phyloP scores from a whole-genome alignment of 106 monocot species.

The Phalaenopsis aphrodite region DNA sequence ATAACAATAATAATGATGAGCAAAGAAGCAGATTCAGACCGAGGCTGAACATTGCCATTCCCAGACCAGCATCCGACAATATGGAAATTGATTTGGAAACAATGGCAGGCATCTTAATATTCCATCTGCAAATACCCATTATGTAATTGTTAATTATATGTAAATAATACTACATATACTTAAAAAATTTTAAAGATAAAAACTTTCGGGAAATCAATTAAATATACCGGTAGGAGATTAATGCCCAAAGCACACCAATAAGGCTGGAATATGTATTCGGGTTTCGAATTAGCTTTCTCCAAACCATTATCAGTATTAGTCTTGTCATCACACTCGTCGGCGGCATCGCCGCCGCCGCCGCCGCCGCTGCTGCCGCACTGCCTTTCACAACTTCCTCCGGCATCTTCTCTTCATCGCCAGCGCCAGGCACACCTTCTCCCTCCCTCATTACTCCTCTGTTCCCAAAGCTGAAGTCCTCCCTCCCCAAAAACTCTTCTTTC shows the following conservation, averaged over 20 bases:
- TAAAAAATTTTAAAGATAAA: not conserved
- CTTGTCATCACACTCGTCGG: slow-evolving; percentile 96
- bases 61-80: slow-evolving; percentile 90
- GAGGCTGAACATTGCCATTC: slow-evolving; percentile 99
- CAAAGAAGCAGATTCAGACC: slow-evolving; percentile 32
- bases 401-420: slow-evolving; percentile 28
- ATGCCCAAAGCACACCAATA: slow-evolving; percentile 76
- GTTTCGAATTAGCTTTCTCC: slow-evolving; percentile 94
- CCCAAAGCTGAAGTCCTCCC: slow-evolving; percentile 52
- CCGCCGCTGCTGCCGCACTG: slow-evolving; percentile 11
- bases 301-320: slow-evolving; percentile 92
- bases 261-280: slow-evolving; percentile 97
- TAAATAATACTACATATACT: not conserved
- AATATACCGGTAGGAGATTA: slow-evolving; percentile 69
- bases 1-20: not conserved
- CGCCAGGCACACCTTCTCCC: not conserved
- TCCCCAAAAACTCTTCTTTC: slow-evolving; percentile 33
- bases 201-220: not conserved
- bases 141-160: no score
- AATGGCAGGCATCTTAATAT: slow-evolving; percentile 83
- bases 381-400: slow-evolving; percentile 11
- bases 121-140: slow-evolving; percentile 46
- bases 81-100: slow-evolving; percentile 75
- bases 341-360: slow-evolving; percentile 42
- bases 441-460: slow-evolving; percentile 18